Evolutionary conservation across 768 basidiomycete genomes (phyloP).

Genomic region (Trichaptum fuscoviolaceum): DNA sequence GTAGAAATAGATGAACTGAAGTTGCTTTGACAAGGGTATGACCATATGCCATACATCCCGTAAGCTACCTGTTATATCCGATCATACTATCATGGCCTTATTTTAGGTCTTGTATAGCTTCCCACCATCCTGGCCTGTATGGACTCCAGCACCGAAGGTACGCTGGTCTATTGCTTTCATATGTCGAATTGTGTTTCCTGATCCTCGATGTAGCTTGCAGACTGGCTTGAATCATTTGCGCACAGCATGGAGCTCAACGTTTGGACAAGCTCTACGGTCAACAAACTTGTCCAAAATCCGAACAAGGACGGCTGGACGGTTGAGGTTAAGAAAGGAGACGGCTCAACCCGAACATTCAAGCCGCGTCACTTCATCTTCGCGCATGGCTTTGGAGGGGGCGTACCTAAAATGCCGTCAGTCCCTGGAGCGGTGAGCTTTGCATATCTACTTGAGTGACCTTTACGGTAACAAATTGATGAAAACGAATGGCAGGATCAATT

Average conservation of each 20-base stretch:
- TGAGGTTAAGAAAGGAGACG: slow-evolving; percentile 28
- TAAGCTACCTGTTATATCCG: background rate
- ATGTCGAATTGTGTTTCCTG: background rate
- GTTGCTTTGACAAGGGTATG: slow-evolving; percentile 33
- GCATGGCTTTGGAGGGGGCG: slow-evolving; percentile 34
- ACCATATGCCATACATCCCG: slow-evolving; percentile 28
- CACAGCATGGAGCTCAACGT: slow-evolving; percentile 36
- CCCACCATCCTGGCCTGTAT: slow-evolving; percentile 22
- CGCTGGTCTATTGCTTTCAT: background rate
- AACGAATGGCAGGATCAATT: slow-evolving; percentile 40
- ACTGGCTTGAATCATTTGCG: slow-evolving; percentile 34
- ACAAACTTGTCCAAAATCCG: background rate
- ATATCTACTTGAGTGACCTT: background rate
- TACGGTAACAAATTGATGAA: slow-evolving; percentile 4
- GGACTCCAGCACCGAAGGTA: slow-evolving; percentile 21
- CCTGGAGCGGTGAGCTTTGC: slow-evolving; percentile 21
- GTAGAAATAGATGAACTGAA: background rate
- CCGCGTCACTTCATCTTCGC: slow-evolving; percentile 34
- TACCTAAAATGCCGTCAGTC: slow-evolving; percentile 30
- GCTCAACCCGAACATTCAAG: slow-evolving; percentile 28
- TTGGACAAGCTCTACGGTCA: slow-evolving; percentile 28
- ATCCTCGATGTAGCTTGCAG: slow-evolving; percentile 18
- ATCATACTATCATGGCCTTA: background rate
- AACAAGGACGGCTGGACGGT: slow-evolving; percentile 20
- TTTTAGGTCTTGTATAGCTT: slow-evolving; percentile 13